These are phyloP conservation scores for Penicillium sp. DNA, from an alignment of 2,329 filamentous ascomycete genomes.

Conservation along the genomic window DNA sequence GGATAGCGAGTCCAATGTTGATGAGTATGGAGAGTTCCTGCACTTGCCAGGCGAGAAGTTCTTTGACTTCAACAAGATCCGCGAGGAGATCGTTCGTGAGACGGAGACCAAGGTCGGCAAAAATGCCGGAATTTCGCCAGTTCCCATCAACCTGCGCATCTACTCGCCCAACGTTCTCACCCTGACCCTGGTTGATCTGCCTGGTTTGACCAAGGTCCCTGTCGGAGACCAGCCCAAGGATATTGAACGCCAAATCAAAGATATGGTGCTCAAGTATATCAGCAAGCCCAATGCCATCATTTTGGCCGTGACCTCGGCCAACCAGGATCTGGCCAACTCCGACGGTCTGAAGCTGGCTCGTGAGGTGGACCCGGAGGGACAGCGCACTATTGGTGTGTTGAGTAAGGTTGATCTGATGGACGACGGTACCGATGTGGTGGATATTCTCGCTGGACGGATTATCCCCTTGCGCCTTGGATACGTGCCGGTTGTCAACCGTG, in stretches of 20 bases:
- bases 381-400: conserved; percentile 95
- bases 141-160: conserved; percentile 95
- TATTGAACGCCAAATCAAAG: conserved; percentile 93
- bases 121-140: conserved; percentile 94
- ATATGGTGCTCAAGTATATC: conserved; percentile 99
- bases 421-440: conserved; percentile 95
- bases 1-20: conserved; percentile 85
- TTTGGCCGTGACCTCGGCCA: conserved; percentile 91
- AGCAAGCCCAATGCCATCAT: conserved; percentile 98
- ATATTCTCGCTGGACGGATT: conserved; percentile 95
- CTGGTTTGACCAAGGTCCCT: conserved; percentile 93
- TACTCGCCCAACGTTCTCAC: conserved; percentile 98
- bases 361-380: conserved; percentile 95
- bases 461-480: conserved; percentile 94
- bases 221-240: conserved; percentile 95
- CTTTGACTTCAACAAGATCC: conserved; percentile 96
- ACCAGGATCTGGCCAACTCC: conserved; percentile 97
- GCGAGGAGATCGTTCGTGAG: conserved; percentile 95
- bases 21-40: conserved; percentile 99
- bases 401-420: conserved; percentile 99
- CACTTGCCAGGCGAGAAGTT: conserved; percentile 98
- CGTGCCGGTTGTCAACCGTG: conserved; percentile 95
- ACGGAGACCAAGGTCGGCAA: conserved; percentile 94
- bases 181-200: conserved; percentile 92
- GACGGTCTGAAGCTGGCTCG: conserved; percentile 94